phyloP scores from a whole-genome alignment of 495 filamentous ascomycete genomes.

The Darksidea phi region DNA sequence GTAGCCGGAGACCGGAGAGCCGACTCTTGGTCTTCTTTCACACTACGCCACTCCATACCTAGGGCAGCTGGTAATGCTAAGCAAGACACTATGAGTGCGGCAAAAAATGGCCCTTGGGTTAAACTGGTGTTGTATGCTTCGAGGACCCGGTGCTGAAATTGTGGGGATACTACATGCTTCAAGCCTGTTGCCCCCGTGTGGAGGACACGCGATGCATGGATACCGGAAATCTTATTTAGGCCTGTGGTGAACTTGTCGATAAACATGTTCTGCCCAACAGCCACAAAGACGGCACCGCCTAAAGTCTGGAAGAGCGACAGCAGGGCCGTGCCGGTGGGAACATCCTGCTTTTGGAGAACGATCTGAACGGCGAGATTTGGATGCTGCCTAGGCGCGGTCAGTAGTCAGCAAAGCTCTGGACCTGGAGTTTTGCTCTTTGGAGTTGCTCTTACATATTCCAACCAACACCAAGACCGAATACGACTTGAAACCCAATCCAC shows the following conservation, averaged over 20 bases:
- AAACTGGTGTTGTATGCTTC: slow-evolving; percentile 25
- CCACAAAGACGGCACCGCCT: slow-evolving; percentile 41
- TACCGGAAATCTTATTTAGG: slow-evolving; percentile 53
- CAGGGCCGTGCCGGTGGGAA: slow-evolving; percentile 35
- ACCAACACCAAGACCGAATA: slow-evolving; percentile 34
- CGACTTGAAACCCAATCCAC: slow-evolving; percentile 37
- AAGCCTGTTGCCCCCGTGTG: slow-evolving; percentile 24
- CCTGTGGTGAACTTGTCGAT: slow-evolving; percentile 21
- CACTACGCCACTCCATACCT: slow-evolving; percentile 31
- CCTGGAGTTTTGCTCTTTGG: too few relatives aligned
- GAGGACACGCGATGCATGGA: slow-evolving; percentile 6
- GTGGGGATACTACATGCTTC: slow-evolving; percentile 1
- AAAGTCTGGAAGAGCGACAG: slow-evolving; percentile 41
- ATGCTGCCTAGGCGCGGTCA: slow-evolving; percentile 20
- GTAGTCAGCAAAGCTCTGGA: too few relatives aligned
- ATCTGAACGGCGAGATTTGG: slow-evolving; percentile 32
- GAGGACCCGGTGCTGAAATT: slow-evolving; percentile 8
- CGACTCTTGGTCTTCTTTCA: slow-evolving; percentile 9
- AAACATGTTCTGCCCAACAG: slow-evolving; percentile 43
- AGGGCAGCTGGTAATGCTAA: slow-evolving; percentile 12
- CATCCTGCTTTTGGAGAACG: slow-evolving; percentile 27
- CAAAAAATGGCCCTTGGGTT: slow-evolving; percentile 23
- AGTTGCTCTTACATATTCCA: slow-evolving; percentile 10
- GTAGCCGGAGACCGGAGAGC: neutral
- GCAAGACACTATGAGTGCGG: slow-evolving; percentile 22